Evolutionary conservation across 2,329 filamentous ascomycete species (phyloP).

Genomic region (Fonsecaea monophora): DNA sequence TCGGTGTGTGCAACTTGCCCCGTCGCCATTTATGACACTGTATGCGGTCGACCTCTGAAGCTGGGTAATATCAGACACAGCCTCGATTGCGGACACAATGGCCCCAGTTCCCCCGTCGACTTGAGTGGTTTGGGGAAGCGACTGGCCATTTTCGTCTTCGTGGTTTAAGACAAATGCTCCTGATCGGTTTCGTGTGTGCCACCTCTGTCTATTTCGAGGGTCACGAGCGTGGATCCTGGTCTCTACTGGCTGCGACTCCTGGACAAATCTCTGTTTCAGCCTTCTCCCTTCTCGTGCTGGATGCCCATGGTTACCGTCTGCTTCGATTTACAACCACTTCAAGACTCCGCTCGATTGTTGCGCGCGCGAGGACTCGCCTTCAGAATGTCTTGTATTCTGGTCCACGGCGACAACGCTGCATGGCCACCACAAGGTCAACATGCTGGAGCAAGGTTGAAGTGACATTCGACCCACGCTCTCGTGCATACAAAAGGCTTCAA

Average conservation of each 20-base stretch:
- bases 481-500: constrained; percentile 19
- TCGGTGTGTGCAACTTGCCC: constrained; percentile 1
- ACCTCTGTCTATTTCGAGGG: not conserved
- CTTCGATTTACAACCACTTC: constrained; percentile 71
- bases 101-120: not conserved
- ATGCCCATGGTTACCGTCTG: constrained; percentile 72
- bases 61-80: constrained; percentile 11
- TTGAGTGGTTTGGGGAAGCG: not conserved
- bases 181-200: constrained; percentile 24
- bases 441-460: not conserved
- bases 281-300: constrained; percentile 26
- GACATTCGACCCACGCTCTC: constrained; percentile 5
- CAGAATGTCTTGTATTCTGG: constrained; percentile 36
- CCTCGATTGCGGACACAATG: constrained; percentile 25
- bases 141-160: constrained; percentile 5
- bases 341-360: constrained; percentile 9
- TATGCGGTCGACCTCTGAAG: not conserved
- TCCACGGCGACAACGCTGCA: constrained; percentile 10
- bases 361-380: constrained; percentile 30
- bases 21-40: not conserved
- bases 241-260: not conserved
- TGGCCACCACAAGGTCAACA: constrained; percentile 2
- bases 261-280: constrained; percentile 25
- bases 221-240: not conserved
- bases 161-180: constrained; percentile 29